phyloP scores from a whole-genome alignment of 2,329 filamentous ascomycete genomes.

The Pseudohalonectria lignicola region DNA sequence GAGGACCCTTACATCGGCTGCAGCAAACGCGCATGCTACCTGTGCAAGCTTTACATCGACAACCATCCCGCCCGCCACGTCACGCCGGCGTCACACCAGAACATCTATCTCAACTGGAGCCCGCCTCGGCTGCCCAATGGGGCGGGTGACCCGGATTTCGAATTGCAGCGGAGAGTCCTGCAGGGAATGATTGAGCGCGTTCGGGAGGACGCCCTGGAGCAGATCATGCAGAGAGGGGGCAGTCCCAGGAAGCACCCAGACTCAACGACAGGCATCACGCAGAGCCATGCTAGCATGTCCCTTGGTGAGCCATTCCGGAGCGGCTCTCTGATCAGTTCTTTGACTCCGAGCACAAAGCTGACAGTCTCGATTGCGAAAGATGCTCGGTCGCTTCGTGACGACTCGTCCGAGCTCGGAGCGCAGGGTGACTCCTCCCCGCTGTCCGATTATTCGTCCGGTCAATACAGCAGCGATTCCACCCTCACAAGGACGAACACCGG shows the following conservation, averaged over 20 bases:
- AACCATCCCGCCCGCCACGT: constrained; percentile 22
- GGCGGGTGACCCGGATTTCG: not conserved
- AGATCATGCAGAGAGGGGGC: not conserved
- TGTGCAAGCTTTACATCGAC: constrained; percentile 32
- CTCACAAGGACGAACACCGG: too few species aligned
- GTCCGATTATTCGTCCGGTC: too few species aligned
- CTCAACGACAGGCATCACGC: not conserved
- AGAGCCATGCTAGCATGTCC: too few species aligned
- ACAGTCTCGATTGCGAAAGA: too few species aligned
- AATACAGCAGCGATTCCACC: too few species aligned
- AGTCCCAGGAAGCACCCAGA: not conserved
- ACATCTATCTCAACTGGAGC: constrained; percentile 29
- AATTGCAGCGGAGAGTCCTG: constrained; percentile 1
- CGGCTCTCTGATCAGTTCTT: too few species aligned
- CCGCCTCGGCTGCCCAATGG: constrained; percentile 5
- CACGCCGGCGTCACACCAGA: constrained; percentile 24
- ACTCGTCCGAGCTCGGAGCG: too few species aligned
- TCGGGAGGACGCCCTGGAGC: constrained; percentile 2
- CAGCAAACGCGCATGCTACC: constrained; percentile 40
- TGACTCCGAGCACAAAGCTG: too few species aligned
- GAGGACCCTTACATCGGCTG: constrained; percentile 34
- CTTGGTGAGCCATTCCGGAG: too few species aligned
- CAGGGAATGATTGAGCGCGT: constrained; percentile 4
- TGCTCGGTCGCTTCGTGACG: too few species aligned
- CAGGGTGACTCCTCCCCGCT: too few species aligned